These are phyloP conservation scores for Cornus controversa DNA, from an alignment of 148 eudicot species.

Conservation along the genomic window DNA sequence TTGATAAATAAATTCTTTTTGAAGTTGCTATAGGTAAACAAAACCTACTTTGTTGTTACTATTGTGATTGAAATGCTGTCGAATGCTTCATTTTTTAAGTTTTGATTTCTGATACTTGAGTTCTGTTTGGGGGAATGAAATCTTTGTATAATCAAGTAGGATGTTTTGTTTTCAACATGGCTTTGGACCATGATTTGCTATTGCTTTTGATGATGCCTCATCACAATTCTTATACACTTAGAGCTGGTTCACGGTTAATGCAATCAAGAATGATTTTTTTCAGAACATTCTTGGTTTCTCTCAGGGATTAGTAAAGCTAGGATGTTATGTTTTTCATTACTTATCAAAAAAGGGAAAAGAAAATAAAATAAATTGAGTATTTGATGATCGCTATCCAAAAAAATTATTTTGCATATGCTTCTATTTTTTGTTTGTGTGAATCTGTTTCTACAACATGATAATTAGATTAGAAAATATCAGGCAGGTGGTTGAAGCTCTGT, in stretches of 20 bases:
- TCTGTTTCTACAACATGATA: conserved; percentile 1
- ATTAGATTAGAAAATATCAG: neutral
- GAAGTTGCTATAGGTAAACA: neutral
- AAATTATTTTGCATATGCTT: no score
- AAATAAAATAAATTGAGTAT: neutral
- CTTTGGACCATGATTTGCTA: neutral
- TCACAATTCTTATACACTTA: neutral
- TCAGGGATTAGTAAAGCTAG: neutral
- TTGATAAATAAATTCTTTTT: neutral
- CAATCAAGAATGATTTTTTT: neutral
- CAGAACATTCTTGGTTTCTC: neutral
- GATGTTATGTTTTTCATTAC: neutral
- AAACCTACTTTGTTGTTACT: neutral
- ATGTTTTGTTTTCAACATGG: neutral
- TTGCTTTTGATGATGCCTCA: neutral
- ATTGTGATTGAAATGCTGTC: neutral
- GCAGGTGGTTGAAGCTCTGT: conserved; percentile 1
- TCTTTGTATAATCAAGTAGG: neutral
- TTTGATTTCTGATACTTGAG: conserved; percentile 8
- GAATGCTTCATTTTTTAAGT: neutral
- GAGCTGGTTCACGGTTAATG: neutral
- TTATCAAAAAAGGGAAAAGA: no score
- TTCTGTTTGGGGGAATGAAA: conserved; percentile 10
- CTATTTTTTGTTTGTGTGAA: neutral
- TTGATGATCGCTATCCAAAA: no score